Conservation (phyloP, 768 basidiomycete species). For the Russula brevipes region DNA sequence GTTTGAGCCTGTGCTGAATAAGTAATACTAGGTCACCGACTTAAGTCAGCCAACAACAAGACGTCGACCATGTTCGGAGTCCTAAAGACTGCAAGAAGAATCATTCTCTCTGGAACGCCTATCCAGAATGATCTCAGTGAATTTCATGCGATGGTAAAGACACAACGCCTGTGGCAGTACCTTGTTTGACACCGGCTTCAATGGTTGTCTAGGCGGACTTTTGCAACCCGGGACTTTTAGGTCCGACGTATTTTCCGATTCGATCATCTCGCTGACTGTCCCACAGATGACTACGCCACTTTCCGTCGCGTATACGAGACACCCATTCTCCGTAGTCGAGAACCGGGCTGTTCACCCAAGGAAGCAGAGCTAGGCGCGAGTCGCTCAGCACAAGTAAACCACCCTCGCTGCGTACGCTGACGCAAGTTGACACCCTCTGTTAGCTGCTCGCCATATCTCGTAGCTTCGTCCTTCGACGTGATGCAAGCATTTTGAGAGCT, state of each 20-base stretch:
- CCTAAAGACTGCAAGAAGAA: slow-evolving; percentile 65
- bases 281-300: slow-evolving; percentile 63
- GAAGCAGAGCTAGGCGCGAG: slow-evolving; percentile 76
- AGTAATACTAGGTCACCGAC: slow-evolving; percentile 61
- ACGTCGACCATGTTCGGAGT: slow-evolving; percentile 82
- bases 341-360: slow-evolving; percentile 64
- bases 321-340: slow-evolving; percentile 82
- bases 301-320: slow-evolving; percentile 81
- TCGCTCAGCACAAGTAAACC: slow-evolving; percentile 64
- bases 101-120: slow-evolving; percentile 94
- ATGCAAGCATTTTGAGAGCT: slow-evolving; percentile 72
- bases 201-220: slow-evolving; percentile 64
- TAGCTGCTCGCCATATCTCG: slow-evolving; percentile 70
- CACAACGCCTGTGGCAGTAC: not conserved
- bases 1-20: not conserved
- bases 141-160: slow-evolving; percentile 88
- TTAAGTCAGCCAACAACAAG: slow-evolving; percentile 90
- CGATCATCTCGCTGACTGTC: slow-evolving; percentile 4
- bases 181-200: not conserved
- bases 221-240: slow-evolving; percentile 88
- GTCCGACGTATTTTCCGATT: slow-evolving; percentile 35
- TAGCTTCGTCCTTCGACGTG: slow-evolving; percentile 88
- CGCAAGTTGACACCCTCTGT: not conserved
- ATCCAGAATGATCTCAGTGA: slow-evolving; percentile 96
- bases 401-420: not conserved